phyloP scores from a whole-genome alignment of 1,284 basidiomycete species.

The Moniliophthora roreri region DNA sequence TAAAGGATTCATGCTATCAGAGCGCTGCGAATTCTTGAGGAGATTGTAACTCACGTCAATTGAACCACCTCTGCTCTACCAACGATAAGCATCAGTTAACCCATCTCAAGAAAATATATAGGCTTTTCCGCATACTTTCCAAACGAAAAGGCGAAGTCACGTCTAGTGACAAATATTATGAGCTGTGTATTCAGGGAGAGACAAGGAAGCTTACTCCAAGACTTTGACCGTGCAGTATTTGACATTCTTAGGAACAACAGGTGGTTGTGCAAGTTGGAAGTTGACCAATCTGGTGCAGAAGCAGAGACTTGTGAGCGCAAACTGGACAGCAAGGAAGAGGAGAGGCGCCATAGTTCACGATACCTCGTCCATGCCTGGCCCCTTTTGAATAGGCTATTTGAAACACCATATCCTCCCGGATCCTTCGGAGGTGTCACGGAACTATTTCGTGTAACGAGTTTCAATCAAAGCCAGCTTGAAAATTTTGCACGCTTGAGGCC shows the following conservation, averaged over 20 bases:
- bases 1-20: neutral
- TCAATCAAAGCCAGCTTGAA: no score
- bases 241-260: conserved; percentile 54
- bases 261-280: conserved; percentile 74
- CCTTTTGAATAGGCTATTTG: no score
- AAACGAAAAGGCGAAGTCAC: conserved; percentile 72
- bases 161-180: conserved; percentile 35
- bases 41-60: conserved; percentile 48
- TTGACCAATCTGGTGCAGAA: conserved; percentile 43
- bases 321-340: conserved; percentile 11
- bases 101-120: neutral
- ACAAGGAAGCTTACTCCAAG: conserved; percentile 50
- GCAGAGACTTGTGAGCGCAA: conserved; percentile 14
- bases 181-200: neutral
- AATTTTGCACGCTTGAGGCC: no score
- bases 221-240: conserved; percentile 66
- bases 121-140: conserved; percentile 46
- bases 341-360: conserved; percentile 1
- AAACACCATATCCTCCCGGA: no score
- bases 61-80: conserved; percentile 64
- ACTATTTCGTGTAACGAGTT: no score
- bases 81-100: neutral
- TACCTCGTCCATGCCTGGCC: no score
- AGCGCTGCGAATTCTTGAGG: neutral
- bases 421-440: no score